Evolutionary conservation across 2,329 filamentous ascomycete species (phyloP), one percentile per base, ranked within the genome.

Genomic region (Penicillium brevicompactum): DNA sequence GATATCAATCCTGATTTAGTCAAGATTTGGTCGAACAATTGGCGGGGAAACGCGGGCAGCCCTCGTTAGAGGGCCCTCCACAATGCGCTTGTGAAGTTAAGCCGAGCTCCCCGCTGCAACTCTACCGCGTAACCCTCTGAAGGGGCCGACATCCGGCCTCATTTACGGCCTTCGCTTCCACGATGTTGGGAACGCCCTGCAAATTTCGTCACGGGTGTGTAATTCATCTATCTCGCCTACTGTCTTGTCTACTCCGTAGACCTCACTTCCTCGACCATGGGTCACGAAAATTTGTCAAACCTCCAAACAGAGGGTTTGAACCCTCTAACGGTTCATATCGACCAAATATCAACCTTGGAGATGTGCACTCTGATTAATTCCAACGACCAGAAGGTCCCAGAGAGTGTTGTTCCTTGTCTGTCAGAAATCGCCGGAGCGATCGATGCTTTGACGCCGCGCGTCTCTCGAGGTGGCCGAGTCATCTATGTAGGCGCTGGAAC

Each of bases 401-500:
- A 53, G 3, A 69, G 70, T 5, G 66, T 76, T 37, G 53, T 62
- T 13, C 51, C 57, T 3, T 76, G 70, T 47, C 55, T 76, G 7
- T 62, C 68, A 0, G 56, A 63, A 2, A 74, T 76, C 30, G 70
- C 72, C 3, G 60, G 49, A 5, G 68, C 70, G 5, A 73, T 76
- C 34, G 72, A 76, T 52, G 58, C 63, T 1, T 30, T 75, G 16
- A 60, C 67, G 10, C 59, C 58, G 2, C 68, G 71, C 4, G 68
- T 76, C 14, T 64, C 64, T n/a, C 47, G 44, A 11, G 70, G 74
- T 18, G 74, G 74, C 18, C 62, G 73, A 51, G 66, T 76, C 4
- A 58, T 70, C 7, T 75, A 76, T 57, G 71, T 75, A n/a, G 76
- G 76, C 9, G 77, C 76, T 3, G 75, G 77, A 13, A 78, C 76